phyloP scores from a whole-genome alignment of 1,284 basidiomycete species.

The Naganishia sp. region DNA sequence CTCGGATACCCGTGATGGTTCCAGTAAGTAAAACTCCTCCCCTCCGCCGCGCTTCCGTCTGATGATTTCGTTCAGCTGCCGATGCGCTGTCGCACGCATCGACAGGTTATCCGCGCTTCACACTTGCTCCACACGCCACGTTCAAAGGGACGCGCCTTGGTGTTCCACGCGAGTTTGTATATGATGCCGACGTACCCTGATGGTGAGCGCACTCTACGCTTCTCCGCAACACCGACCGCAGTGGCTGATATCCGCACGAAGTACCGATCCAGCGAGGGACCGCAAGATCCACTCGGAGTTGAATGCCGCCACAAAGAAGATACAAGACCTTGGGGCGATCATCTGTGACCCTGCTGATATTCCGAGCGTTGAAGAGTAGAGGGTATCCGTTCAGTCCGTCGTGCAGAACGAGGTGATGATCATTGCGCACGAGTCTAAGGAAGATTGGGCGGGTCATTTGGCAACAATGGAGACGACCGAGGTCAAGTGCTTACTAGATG shows the following conservation, averaged over 20 bases:
- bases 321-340: slow-evolving; percentile 3
- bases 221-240: not conserved
- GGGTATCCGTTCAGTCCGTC: no score
- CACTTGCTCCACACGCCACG: not conserved
- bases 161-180: not conserved
- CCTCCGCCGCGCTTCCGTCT: not conserved
- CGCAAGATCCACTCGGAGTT: not conserved
- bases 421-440: slow-evolving; percentile 11
- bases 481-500: slow-evolving; percentile 1
- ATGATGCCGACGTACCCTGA: not conserved
- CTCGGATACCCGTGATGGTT: not conserved
- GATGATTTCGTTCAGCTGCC: not conserved
- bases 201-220: not conserved
- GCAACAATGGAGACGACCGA: slow-evolving; percentile 1
- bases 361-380: slow-evolving; percentile 1
- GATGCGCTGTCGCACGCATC: not conserved
- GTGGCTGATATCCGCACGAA: not conserved
- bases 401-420: not conserved
- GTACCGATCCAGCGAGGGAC: not conserved
- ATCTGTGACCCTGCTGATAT: slow-evolving; percentile 3
- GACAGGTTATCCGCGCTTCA: not conserved
- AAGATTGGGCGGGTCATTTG: slow-evolving; percentile 8
- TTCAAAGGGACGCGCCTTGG: slow-evolving; percentile 17
- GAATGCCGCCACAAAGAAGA: not conserved
- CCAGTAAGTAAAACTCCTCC: slow-evolving; percentile 1